Conservation (phyloP, 2,329 filamentous ascomycete species). For the Colletotrichum horii region DNA sequence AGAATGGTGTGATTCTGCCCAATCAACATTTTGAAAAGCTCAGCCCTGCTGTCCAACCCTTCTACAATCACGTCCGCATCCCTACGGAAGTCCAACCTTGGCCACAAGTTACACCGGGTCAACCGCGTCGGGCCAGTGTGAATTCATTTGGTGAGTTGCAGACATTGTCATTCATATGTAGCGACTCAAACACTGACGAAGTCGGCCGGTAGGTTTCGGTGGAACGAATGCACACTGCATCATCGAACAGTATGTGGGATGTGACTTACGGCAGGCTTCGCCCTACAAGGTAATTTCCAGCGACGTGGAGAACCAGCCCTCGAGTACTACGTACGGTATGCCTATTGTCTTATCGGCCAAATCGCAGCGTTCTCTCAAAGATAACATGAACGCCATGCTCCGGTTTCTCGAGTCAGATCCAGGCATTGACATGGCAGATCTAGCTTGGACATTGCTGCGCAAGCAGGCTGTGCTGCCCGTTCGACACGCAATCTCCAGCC, state of each 20-base stretch:
- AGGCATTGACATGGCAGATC: neutral
- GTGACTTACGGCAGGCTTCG: neutral
- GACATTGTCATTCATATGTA: neutral
- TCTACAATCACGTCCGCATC: conserved; percentile 20
- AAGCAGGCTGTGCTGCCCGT: neutral
- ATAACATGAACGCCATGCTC: neutral
- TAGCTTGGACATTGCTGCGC: neutral
- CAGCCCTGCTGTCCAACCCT: conserved; percentile 31
- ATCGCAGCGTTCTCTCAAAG: neutral
- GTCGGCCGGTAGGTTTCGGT: neutral
- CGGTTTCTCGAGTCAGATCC: neutral
- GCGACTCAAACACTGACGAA: neutral
- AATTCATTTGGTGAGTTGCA: conserved; percentile 39
- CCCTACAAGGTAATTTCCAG: neutral
- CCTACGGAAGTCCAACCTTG: conserved; percentile 16
- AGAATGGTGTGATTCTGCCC: conserved; percentile 27
- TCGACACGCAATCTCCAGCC: neutral
- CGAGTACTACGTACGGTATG: neutral
- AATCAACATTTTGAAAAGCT: conserved; percentile 33
- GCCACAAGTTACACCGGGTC: neutral
- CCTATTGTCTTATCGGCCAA: neutral
- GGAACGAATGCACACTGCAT: conserved; percentile 7
- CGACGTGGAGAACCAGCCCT: neutral
- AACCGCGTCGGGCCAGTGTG: neutral
- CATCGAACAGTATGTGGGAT: neutral